Base-by-base conservation (phyloP, 1,284 basidiomycete species). In the Microbotryomycetes sp. region DNA sequence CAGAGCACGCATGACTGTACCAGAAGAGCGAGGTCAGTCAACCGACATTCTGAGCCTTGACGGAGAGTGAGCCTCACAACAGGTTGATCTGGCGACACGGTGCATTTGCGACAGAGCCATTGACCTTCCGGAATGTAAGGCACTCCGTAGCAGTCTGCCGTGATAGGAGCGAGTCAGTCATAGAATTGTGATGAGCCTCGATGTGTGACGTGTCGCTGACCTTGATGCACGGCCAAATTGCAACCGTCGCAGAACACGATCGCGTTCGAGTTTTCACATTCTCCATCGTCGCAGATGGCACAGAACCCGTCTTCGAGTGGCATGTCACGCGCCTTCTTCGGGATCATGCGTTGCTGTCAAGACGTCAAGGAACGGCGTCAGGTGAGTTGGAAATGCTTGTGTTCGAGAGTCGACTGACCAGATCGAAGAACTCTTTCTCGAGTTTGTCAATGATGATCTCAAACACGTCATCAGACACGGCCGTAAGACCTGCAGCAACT, bases 221-320 rank as follows among this genome's bases (percentile, higher is more conserved):
- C 91, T 82, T 99, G 96, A 77, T 99, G 96, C 4, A 98, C 94
- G 7, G 96, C 96, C 29, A 99, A 80, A 75, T 98, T 98, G 77
- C 96, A 99, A 0, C 96, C 96, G 74, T 99, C 96, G 76, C 96
- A 99, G 74, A 98, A 99, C 19, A 99, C 94, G 69, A 98, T 99
- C 6, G 93, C 96, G 74, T 98, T 99, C 62, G 88, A 90, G 75
- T 97, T 97, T 77, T 99, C 96, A 67, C 92, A 94, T 73, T 99
- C 96, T 3, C 92, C 90, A 73, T 98, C 94, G 71, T 98, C 94
- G 74, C 96, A 98, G 56, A 99, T 89, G 3, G 92, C 89, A 75
- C 96, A 99, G 1, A 89, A 90, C 2, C 91, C 92, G 73, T 96
- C 93, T 77, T 96, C 92, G 1, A 87, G 89, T 0, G 89, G 89